These are phyloP conservation scores for Huntiella bhutanensis DNA, from an alignment of 2,329 filamentous ascomycete species.

Conservation along the genomic window DNA sequence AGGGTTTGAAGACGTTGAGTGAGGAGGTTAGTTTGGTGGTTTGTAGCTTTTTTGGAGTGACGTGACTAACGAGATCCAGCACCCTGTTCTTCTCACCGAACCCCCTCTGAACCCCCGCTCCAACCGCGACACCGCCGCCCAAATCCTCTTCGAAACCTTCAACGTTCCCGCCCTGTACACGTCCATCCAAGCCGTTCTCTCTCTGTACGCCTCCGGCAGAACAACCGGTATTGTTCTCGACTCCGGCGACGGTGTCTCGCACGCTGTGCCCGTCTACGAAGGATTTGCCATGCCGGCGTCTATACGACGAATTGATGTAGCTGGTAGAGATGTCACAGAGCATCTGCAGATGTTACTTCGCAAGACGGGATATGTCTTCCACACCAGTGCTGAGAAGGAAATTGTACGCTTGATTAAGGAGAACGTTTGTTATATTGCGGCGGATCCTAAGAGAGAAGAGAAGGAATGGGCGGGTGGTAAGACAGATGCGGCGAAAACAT, in stretches of 20 bases:
- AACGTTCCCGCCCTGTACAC: slow-evolving; percentile 94
- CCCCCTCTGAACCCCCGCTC: slow-evolving; percentile 85
- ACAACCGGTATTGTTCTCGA: slow-evolving; percentile 94
- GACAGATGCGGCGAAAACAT: slow-evolving; percentile 54
- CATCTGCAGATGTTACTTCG: slow-evolving; percentile 78
- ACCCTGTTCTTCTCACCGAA: slow-evolving; percentile 90
- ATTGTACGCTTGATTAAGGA: slow-evolving; percentile 97
- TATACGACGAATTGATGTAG: slow-evolving; percentile 89
- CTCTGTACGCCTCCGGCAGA: slow-evolving; percentile 83
- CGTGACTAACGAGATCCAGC: slow-evolving; percentile 27
- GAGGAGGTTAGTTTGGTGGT: slow-evolving; percentile 49
- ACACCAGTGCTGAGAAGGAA: slow-evolving; percentile 97
- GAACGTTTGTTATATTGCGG: slow-evolving; percentile 74
- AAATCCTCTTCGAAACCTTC: slow-evolving; percentile 97
- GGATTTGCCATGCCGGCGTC: slow-evolving; percentile 93
- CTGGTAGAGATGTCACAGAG: slow-evolving; percentile 88
- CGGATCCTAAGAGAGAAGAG: slow-evolving; percentile 83
- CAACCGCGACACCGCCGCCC: slow-evolving; percentile 89
- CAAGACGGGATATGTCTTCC: slow-evolving; percentile 86
- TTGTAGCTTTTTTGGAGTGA: neutral
- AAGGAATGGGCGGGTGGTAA: slow-evolving; percentile 83
- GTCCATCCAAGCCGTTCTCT: slow-evolving; percentile 91
- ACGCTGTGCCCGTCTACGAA: slow-evolving; percentile 93
- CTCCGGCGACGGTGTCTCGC: slow-evolving; percentile 87
- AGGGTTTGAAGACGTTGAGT: slow-evolving; percentile 87